Base-by-base conservation (phyloP, 371 early-diverging fungal species). In the Mortierella sp. region DNA sequence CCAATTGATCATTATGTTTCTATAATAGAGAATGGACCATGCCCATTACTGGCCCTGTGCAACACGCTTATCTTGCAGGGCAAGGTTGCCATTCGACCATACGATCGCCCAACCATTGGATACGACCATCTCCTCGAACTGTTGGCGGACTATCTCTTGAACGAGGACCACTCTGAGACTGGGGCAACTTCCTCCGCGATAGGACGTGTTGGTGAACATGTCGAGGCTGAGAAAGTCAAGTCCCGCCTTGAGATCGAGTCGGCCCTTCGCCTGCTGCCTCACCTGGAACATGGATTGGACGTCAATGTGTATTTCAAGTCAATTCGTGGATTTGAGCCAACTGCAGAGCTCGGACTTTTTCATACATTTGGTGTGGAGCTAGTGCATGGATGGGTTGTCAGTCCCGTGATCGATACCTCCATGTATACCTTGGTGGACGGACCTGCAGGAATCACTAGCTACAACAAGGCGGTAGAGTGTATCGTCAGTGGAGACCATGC, bases 331-430 rank as follows among this genome's bases (percentile, higher is more conserved):
- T 97, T 98, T 90, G 97, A 95, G 49, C 79, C 93, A 0, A 95
- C 96, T 0, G 91, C 95, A 10, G 94, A 88, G 10, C 83, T 96
- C 16, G 88, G 92, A 10, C 89, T 98, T 76, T 98, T 98, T 88
- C 94, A 95, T 75, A 87, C 95, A 14, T 97, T 97, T 77, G 86
- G 90, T 43, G 95, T 97, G 1, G 92, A 93, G 54, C 88, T 97
- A 21, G 96, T 96, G 29, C 98, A 98, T 88, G 98, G 98, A 18
- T 98, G 98, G 98, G 89, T 95, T 16, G 95, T 92, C 29, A 96
- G 96, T 78, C 95, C 96, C 3, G 92, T 93, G 77, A 92, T 89
- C 68, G 94, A 96, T 70, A 56, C 77, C 21, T 91, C 93, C 38
- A 92, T 93, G 16, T 91, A 88, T 65, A 83, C 90, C 3, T 90